Percentiles rank a stretch among this genome's conserved stretches.
These are phyloP conservation scores for Penicillium hordei DNA, from an alignment of 2,329 filamentous ascomycete species.

Conservation along the genomic window DNA sequence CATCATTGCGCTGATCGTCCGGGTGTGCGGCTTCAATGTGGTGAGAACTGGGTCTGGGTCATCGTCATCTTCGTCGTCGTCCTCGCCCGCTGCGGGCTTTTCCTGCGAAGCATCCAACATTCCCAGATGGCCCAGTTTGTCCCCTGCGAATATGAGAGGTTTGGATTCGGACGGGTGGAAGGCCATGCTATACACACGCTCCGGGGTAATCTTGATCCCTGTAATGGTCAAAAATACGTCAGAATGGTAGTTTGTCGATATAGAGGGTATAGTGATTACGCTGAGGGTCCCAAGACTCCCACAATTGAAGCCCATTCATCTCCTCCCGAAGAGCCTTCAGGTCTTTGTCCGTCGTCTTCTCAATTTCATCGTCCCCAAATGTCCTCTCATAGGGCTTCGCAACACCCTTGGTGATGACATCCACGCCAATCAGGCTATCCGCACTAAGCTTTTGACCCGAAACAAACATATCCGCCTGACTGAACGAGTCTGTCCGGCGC, in stretches of 20 bases:
- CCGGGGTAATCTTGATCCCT: conserved; percentile 90
- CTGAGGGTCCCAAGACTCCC: conserved; percentile 79
- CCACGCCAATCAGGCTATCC: conserved; percentile 62
- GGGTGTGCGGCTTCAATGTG: conserved; percentile 83
- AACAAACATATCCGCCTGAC: conserved; percentile 73
- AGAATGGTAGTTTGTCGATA: background rate
- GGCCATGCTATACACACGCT: conserved; percentile 79
- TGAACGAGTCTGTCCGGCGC: conserved; percentile 66
- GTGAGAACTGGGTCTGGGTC: conserved; percentile 74
- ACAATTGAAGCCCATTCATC: conserved; percentile 75
- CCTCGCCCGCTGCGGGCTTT: conserved; percentile 59
- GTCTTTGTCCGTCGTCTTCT: conserved; percentile 73
- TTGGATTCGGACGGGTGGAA: conserved; percentile 89
- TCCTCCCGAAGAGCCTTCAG: conserved; percentile 70
- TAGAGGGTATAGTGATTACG: conserved; percentile 50
- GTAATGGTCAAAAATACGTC: background rate
- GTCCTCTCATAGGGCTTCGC: conserved; percentile 81
- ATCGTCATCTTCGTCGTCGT: conserved; percentile 65
- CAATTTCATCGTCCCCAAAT: conserved; percentile 80
- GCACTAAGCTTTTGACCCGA: conserved; percentile 72
- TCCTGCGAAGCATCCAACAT: conserved; percentile 72
- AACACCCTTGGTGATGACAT: conserved; percentile 61
- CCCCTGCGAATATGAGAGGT: conserved; percentile 85
- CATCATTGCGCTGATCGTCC: conserved; percentile 83
- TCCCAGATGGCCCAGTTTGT: conserved; percentile 88